Percentiles rank a stretch among this genome's conserved stretches.
Conservation (phyloP, 1,284 basidiomycete species). For the Salmacisia buchloeana region DNA sequence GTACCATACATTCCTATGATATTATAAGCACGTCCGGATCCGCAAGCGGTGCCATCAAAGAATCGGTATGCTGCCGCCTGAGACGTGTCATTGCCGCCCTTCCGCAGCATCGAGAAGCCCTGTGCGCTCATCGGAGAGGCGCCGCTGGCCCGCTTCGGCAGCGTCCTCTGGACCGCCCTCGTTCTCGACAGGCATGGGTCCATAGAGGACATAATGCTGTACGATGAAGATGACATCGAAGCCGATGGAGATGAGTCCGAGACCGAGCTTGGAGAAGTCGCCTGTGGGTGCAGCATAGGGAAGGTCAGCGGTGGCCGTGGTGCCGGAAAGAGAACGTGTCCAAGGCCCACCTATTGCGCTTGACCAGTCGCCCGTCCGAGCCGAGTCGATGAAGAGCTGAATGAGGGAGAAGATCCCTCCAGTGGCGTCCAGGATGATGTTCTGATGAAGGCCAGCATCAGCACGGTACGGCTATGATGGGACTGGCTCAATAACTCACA, state of each 20-base stretch:
- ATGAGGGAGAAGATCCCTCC: slow-evolving; percentile 13
- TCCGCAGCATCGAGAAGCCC: not conserved
- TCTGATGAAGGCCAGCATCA: slow-evolving; percentile 16
- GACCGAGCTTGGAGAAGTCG: slow-evolving; percentile 30
- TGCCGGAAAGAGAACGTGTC: not conserved
- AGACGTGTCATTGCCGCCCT: too few species aligned
- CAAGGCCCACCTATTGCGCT: not conserved
- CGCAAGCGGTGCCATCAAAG: too few species aligned
- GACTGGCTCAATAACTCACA: slow-evolving; percentile 48
- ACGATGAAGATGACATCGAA: slow-evolving; percentile 51
- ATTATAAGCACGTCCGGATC: too few species aligned
- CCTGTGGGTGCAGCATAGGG: not conserved
- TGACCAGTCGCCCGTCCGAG: slow-evolving; percentile 8
- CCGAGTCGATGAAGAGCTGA: slow-evolving; percentile 4
- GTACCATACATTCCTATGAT: too few species aligned
- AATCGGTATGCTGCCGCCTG: too few species aligned
- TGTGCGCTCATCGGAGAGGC: not conserved
- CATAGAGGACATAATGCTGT: slow-evolving; percentile 52
- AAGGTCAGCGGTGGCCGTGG: not conserved
- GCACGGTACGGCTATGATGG: slow-evolving; percentile 44
- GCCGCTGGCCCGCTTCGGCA: not conserved
- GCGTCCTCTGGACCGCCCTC: not conserved
- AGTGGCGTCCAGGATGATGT: slow-evolving; percentile 17
- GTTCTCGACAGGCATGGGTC: not conserved
- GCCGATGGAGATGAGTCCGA: slow-evolving; percentile 48